Conservation (phyloP, 1,139 yeast species). For the Saccharomyces hybrid region DNA sequence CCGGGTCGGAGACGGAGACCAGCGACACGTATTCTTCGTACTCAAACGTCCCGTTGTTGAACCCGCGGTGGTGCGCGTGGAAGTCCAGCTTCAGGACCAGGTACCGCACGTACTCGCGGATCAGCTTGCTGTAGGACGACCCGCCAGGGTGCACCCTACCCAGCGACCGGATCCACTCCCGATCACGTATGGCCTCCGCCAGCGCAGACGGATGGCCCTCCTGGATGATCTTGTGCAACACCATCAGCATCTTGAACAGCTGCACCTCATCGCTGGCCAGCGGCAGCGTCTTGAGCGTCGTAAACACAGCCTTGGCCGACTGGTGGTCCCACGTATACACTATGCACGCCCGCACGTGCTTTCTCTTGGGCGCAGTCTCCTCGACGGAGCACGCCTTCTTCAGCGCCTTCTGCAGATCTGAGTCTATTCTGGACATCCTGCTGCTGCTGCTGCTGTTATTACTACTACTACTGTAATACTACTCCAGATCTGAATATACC, state of each 20-base stretch:
- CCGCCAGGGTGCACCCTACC: conserved; percentile 37
- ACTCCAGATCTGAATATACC: too few species aligned
- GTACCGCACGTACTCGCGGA: conserved; percentile 67
- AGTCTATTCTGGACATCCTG: conserved; percentile 32
- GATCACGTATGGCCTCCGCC: conserved; percentile 72
- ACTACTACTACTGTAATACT: neutral
- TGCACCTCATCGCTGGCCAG: conserved; percentile 76
- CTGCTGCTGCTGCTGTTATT: neutral
- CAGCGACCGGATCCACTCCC: conserved; percentile 50
- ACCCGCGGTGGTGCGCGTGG: conserved; percentile 79
- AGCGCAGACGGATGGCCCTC: conserved; percentile 89
- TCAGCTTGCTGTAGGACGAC: conserved; percentile 56
- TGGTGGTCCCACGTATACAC: conserved; percentile 96
- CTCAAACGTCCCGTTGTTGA: conserved; percentile 83
- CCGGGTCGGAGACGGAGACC: conserved; percentile 84
- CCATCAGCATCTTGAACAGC: conserved; percentile 78
- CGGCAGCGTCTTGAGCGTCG: conserved; percentile 74
- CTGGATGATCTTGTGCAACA: conserved; percentile 87
- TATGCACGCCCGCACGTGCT: conserved; percentile 89
- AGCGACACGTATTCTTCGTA: conserved; percentile 90
- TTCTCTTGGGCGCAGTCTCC: conserved; percentile 89
- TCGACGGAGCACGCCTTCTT: conserved; percentile 83
- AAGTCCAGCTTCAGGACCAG: conserved; percentile 69
- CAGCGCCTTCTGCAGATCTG: conserved; percentile 56
- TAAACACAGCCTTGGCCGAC: conserved; percentile 65